Evolutionary conservation across 2,329 filamentous ascomycete genomes (phyloP).

Genomic region (Aspergillus sp.): DNA sequence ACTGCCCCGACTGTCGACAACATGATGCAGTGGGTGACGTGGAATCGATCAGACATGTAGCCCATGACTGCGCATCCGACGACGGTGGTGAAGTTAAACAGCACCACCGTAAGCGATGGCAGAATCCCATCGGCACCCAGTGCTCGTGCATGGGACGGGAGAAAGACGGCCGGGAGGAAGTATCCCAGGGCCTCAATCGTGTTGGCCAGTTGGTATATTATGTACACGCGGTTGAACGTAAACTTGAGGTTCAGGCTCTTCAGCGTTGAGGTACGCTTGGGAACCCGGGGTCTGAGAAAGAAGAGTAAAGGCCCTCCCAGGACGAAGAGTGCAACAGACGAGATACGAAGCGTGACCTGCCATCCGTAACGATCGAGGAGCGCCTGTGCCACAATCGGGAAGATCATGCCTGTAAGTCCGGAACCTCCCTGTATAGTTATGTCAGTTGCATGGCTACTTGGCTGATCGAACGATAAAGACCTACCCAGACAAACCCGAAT

Average conservation of each 20-base stretch:
- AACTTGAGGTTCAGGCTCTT: constrained; percentile 35
- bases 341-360: constrained; percentile 38
- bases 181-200: constrained; percentile 30
- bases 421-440: constrained; percentile 26
- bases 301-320: constrained; percentile 17
- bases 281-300: constrained; percentile 38
- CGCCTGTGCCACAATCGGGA: constrained; percentile 40
- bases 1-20: constrained; percentile 36
- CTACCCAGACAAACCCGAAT: constrained; percentile 38
- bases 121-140: constrained; percentile 16
- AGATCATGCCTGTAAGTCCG: constrained; percentile 34
- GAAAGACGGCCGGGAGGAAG: constrained; percentile 32
- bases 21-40: constrained; percentile 33
- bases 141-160: constrained; percentile 31
- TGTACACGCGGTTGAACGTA: constrained; percentile 29
- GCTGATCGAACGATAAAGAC: not conserved
- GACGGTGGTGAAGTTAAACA: constrained; percentile 25
- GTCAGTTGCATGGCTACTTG: constrained; percentile 1
- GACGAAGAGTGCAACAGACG: constrained; percentile 26
- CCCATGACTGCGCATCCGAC: constrained; percentile 29
- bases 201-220: constrained; percentile 43
- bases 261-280: constrained; percentile 22
- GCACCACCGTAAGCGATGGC: constrained; percentile 22
- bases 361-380: constrained; percentile 38
- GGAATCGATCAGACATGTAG: constrained; percentile 35